Conservation (phyloP, 495 filamentous ascomycete genomes). For the Hyaloscypha hepaticicola region DNA sequence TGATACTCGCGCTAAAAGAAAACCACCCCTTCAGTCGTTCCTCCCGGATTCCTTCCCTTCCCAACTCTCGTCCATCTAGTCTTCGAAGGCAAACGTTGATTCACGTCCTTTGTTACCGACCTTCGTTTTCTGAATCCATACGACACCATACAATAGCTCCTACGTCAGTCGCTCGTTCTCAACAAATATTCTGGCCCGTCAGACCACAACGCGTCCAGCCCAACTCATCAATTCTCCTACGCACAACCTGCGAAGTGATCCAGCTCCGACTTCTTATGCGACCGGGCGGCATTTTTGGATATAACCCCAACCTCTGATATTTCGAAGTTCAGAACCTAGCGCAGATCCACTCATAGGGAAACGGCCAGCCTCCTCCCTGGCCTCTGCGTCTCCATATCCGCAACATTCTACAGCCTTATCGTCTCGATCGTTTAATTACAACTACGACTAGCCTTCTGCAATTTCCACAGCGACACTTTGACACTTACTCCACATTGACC, state of each 20-base stretch:
- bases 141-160: neutral
- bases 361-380: slow-evolving; percentile 8
- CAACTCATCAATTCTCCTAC: neutral
- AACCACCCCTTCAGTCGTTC: neutral
- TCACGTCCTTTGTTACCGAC: neutral
- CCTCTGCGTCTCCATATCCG: slow-evolving; percentile 10
- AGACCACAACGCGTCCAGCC: neutral
- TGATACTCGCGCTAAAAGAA: neutral
- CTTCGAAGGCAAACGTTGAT: neutral
- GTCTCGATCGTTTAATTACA: neutral
- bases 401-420: slow-evolving; percentile 7
- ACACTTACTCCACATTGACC: neutral
- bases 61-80: neutral
- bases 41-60: neutral
- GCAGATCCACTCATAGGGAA: slow-evolving; percentile 6
- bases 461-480: neutral
- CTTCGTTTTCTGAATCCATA: neutral
- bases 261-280: neutral
- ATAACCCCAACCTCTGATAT: slow-evolving; percentile 11
- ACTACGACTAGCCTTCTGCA: neutral
- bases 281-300: neutral
- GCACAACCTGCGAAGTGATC: neutral
- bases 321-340: slow-evolving; percentile 7
- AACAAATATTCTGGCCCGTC: neutral
- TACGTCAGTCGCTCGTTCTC: neutral